A percentile compares a stretch with the other conserved stretches of the same genome.
Evolutionary conservation across 768 basidiomycete genomes (phyloP).

Genomic region (Candolleomyces eurysporus): DNA sequence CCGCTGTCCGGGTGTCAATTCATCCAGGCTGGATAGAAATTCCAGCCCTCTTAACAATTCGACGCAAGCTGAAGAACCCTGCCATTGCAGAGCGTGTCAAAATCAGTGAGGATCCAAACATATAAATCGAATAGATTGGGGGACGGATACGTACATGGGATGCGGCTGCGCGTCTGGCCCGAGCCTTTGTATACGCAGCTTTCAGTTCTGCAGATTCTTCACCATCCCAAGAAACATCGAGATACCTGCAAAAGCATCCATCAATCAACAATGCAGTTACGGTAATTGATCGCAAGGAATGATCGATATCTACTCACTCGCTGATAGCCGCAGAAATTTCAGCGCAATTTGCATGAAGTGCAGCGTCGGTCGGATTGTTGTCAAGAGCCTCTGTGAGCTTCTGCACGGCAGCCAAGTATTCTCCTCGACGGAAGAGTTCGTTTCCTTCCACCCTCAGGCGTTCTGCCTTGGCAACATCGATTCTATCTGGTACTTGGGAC

Average conservation of each 20-base stretch:
- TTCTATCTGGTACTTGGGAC: neutral
- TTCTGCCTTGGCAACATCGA: neutral
- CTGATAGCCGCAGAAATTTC: neutral
- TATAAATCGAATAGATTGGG: neutral
- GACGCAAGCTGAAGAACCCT: neutral
- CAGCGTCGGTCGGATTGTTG: neutral
- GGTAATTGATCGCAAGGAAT: neutral
- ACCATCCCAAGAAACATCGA: slow-evolving; percentile 4
- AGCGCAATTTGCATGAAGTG: slow-evolving; percentile 4
- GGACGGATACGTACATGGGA: neutral
- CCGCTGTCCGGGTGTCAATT: neutral
- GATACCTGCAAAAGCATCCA: neutral
- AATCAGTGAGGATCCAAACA: too few relatives aligned
- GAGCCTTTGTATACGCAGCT: slow-evolving; percentile 3
- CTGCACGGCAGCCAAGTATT: neutral
- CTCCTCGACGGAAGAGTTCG: neutral
- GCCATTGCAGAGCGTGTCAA: neutral
- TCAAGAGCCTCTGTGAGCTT: slow-evolving; percentile 5
- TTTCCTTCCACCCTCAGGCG: neutral
- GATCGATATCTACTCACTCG: neutral
- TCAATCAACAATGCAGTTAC: too few relatives aligned
- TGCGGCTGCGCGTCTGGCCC: neutral
- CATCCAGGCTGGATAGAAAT: neutral
- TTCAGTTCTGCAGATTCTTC: neutral
- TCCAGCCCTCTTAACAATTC: neutral